phyloP scores from a whole-genome alignment of 169 alveolate species.

The Eimeria necatrix region DNA sequence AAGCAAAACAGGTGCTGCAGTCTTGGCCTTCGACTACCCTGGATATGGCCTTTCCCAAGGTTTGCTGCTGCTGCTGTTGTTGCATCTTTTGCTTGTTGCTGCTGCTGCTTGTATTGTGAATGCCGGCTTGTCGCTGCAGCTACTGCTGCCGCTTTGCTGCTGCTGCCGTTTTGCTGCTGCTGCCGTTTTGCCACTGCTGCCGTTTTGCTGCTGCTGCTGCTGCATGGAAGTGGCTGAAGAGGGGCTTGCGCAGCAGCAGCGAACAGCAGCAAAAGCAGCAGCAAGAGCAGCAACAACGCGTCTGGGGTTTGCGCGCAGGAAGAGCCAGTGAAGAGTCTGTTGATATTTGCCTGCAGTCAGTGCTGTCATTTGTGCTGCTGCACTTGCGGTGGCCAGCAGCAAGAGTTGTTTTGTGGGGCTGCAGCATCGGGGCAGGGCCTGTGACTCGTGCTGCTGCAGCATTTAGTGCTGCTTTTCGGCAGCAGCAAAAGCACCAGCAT shows the following conservation, averaged over 20 bases:
- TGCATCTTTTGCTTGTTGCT: background rate
- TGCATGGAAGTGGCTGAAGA: background rate
- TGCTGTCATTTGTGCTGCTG: slow-evolving; percentile 78
- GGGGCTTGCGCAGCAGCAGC: background rate
- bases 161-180: background rate
- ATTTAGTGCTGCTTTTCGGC: background rate
- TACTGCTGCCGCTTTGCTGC: background rate
- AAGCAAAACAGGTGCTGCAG: slow-evolving; percentile 76
- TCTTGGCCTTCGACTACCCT: slow-evolving; percentile 85
- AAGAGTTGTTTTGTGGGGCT: slow-evolving; percentile 84
- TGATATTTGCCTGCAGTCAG: slow-evolving; percentile 80
- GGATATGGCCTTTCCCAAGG: slow-evolving; percentile 65
- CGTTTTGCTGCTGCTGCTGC: background rate
- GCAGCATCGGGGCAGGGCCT: slow-evolving; percentile 87
- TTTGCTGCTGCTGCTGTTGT: background rate
- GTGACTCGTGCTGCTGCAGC: slow-evolving; percentile 84
- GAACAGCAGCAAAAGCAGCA: background rate
- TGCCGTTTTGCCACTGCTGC: background rate
- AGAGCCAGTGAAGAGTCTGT: slow-evolving; percentile 85
- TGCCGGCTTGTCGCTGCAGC: background rate
- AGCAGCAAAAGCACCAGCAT: slow-evolving; percentile 21
- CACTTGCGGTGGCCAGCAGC: slow-evolving; percentile 84
- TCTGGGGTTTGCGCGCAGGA: slow-evolving; percentile 76
- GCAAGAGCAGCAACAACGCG: background rate
- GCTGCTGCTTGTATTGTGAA: background rate